Conservation (phyloP, 2,329 filamentous ascomycete genomes). For the Spiromastix sp. region DNA sequence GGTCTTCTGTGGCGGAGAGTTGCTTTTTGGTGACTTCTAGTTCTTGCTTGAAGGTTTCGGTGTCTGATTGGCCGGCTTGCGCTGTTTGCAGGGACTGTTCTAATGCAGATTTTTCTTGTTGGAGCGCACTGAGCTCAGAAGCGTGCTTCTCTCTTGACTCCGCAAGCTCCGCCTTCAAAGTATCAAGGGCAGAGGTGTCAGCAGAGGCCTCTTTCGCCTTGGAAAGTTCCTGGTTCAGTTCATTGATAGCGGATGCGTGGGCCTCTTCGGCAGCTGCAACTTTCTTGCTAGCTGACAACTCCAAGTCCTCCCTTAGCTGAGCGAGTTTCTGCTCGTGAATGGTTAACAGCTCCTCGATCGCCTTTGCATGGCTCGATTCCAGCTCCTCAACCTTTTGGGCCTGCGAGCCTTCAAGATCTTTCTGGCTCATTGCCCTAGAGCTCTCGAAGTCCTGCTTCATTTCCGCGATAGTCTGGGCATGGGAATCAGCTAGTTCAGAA, state of each 20-base stretch:
- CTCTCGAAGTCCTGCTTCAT: slow-evolving; percentile 27
- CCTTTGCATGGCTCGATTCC: slow-evolving; percentile 29
- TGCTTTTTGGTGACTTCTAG: slow-evolving; percentile 53
- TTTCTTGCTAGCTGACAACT: slow-evolving; percentile 25
- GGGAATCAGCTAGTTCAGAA: slow-evolving; percentile 17
- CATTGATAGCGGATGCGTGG: slow-evolving; percentile 25
- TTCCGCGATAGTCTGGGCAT: slow-evolving; percentile 20
- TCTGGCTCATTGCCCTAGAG: slow-evolving; percentile 22
- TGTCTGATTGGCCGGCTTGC: slow-evolving; percentile 58
- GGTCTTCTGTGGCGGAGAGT: slow-evolving; percentile 23
- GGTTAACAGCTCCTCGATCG: slow-evolving; percentile 31
- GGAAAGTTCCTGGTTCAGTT: slow-evolving; percentile 24
- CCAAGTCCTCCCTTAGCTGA: slow-evolving; percentile 25
- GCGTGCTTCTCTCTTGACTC: slow-evolving; percentile 48
- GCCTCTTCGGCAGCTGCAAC: slow-evolving; percentile 25
- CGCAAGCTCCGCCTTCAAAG: slow-evolving; percentile 30
- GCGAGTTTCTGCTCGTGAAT: slow-evolving; percentile 30
- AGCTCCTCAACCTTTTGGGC: slow-evolving; percentile 24
- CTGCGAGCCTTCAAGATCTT: slow-evolving; percentile 28
- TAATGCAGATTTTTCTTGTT: slow-evolving; percentile 35
- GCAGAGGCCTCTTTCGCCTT: slow-evolving; percentile 25
- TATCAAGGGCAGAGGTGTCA: slow-evolving; percentile 28
- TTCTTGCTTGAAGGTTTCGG: slow-evolving; percentile 62
- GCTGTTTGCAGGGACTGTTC: slow-evolving; percentile 28
- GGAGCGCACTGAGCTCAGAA: slow-evolving; percentile 36